These are phyloP conservation scores for Bidens hawaiensis DNA, from an alignment of 140 eudicot species.

Conservation along the genomic window DNA sequence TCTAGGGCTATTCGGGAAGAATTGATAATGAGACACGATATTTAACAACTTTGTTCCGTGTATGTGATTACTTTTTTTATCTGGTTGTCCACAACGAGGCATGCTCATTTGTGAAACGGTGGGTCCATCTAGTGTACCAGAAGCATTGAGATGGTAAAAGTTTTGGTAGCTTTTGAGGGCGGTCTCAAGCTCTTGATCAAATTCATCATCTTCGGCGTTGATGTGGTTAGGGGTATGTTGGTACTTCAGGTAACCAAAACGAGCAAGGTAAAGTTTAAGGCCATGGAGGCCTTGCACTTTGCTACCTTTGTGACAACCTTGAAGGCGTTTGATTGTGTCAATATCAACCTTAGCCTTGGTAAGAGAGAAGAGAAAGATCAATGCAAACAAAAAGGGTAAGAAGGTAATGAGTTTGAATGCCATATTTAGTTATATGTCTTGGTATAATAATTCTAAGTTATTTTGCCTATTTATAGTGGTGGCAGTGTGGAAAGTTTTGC, in stretches of 20 bases:
- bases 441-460: too few relatives aligned
- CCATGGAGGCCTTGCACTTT: background rate
- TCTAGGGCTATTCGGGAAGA: slow-evolving; percentile 7
- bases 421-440: too few relatives aligned
- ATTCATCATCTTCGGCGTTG: slow-evolving; percentile 12
- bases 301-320: background rate
- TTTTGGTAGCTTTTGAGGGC: slow-evolving; percentile 34
- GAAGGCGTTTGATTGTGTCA: background rate
- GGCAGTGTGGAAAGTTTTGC: too few relatives aligned
- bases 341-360: background rate
- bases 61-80: background rate
- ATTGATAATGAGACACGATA: slow-evolving; percentile 21
- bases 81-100: slow-evolving; percentile 41
- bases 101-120: slow-evolving; percentile 23
- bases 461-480: too few relatives aligned
- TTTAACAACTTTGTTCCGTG: background rate
- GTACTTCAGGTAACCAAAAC: slow-evolving; percentile 21
- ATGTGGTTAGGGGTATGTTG: background rate
- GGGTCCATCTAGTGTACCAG: slow-evolving; percentile 26
- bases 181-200: slow-evolving; percentile 28
- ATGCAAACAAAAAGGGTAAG: background rate
- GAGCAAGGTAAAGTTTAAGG: slow-evolving; percentile 25
- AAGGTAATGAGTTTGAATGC: background rate
- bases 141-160: slow-evolving; percentile 28
- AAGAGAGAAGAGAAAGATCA: background rate